These are phyloP conservation scores for Vitis rotundifolia DNA, from an alignment of 164 flowering plant species.

Conservation along the genomic window DNA sequence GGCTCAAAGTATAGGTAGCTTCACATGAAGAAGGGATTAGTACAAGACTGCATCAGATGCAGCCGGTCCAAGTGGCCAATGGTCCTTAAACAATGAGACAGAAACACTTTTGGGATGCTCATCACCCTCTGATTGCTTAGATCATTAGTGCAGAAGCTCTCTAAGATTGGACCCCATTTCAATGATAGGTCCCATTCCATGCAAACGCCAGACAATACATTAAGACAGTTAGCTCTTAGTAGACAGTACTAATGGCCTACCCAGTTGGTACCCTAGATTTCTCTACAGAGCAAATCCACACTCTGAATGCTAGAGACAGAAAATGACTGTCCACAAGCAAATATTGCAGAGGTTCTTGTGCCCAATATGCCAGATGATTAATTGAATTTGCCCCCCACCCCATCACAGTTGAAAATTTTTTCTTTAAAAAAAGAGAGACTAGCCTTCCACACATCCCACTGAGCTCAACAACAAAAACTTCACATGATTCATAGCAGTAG, in stretches of 20 bases:
- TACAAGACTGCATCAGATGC: background rate
- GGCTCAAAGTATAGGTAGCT: background rate
- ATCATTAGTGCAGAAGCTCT: slow-evolving; percentile 1
- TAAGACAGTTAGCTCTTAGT: slow-evolving; percentile 11
- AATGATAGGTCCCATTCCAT: slow-evolving; percentile 21
- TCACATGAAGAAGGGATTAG: slow-evolving; percentile 6
- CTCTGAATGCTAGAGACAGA: slow-evolving; percentile 16
- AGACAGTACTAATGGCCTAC: slow-evolving; percentile 13
- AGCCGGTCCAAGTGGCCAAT: slow-evolving; percentile 5
- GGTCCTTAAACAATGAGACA: slow-evolving; percentile 23
- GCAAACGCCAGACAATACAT: slow-evolving; percentile 13
- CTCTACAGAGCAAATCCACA: slow-evolving; percentile 18
- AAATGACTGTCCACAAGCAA: slow-evolving; percentile 20
- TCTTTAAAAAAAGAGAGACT: too few species aligned
- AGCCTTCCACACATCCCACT: too few species aligned
- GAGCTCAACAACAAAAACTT: too few species aligned
- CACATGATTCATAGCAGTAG: background rate
- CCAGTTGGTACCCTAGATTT: slow-evolving; percentile 23
- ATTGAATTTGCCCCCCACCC: too few species aligned
- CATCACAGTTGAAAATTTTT: too few species aligned
- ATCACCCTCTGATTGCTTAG: slow-evolving; percentile 13
- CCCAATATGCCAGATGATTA: too few species aligned
- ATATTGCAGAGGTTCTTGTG: background rate
- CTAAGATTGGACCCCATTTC: background rate
- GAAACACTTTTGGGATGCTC: background rate